Percentiles rank a stretch among this genome's conserved stretches.
phyloP scores from a whole-genome alignment of 2,329 filamentous ascomycete species.

The Penicillium digitatum region DNA sequence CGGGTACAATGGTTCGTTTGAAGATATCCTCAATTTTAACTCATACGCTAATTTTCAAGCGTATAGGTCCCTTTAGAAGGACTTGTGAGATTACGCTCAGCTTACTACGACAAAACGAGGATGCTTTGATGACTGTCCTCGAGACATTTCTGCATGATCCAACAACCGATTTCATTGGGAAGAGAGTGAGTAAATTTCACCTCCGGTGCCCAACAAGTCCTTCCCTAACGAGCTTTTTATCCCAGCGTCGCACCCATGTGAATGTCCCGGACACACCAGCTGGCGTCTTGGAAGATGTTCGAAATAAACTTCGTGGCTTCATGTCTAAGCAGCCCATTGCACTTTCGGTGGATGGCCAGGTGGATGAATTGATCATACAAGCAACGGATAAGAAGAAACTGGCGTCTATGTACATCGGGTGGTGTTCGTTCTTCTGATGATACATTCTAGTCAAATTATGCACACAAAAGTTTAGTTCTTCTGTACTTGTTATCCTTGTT shows the following conservation, averaged over 20 bases:
- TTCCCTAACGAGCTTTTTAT: background rate
- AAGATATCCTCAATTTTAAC: background rate
- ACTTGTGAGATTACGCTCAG: slow-evolving; percentile 84
- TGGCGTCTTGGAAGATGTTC: slow-evolving; percentile 85
- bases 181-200: slow-evolving; percentile 48
- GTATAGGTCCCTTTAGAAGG: slow-evolving; percentile 71
- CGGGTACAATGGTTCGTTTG: slow-evolving; percentile 66
- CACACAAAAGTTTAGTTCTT: background rate
- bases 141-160: slow-evolving; percentile 97
- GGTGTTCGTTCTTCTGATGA: slow-evolving; percentile 65
- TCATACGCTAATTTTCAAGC: slow-evolving; percentile 1
- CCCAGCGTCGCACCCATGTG: slow-evolving; percentile 49
- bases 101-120: slow-evolving; percentile 83
- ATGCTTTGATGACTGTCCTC: slow-evolving; percentile 93
- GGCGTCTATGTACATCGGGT: slow-evolving; percentile 95
- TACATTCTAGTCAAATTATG: background rate
- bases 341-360: slow-evolving; percentile 90
- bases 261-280: slow-evolving; percentile 63
- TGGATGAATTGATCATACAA: slow-evolving; percentile 88
- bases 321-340: slow-evolving; percentile 85
- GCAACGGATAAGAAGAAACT: slow-evolving; percentile 77
- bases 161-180: slow-evolving; percentile 85
- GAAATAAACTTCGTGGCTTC: slow-evolving; percentile 78
- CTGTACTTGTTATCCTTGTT: background rate
- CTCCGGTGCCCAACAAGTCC: background rate